Evolutionary conservation across 768 basidiomycete genomes (phyloP), one percentile per base, ranked within the genome.

Genomic region (Agaricus sinodeliciosus): DNA sequence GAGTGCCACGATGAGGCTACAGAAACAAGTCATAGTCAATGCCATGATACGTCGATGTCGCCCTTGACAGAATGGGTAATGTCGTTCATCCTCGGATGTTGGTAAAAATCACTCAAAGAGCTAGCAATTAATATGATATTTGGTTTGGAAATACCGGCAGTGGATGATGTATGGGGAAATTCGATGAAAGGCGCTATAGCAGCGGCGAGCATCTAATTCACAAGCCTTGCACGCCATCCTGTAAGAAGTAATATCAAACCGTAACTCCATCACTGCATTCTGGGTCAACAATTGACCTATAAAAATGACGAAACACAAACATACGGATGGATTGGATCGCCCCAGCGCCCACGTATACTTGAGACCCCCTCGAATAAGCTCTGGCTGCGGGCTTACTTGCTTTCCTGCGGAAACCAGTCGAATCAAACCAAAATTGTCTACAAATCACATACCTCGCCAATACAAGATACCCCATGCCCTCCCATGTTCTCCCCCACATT

Each of bases 401-500:
- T 80, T 77, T 43, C 86, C 87, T 89, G 56, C 2, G 43, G 28
- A 49, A 41, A 49, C 13, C 54, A 49, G 36, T 43, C 40, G n/a
- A n/a, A 43, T 53, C 31, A 48, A 36, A 8, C 40, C 28, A 56
- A 28, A 34, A 36, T 45, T n/a, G 11, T 18, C 22, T 18, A 36
- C 42, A 26, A 25, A n/a, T 19, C 43, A 69, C 81, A 54, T 48
- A 90, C 90, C 88, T 72, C 76, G 81, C 88, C 90, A 93, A 51
- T 82, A 75, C 4, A 92, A 69, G 55, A 73, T 72, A 6, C 90
- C 90, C 91, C 91, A 93, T 15, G 80, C 90, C 65, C 84, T 90
- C 2, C 90, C 90, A 59, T 90, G 86, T 25, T 66, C 72, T 25
- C 89, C 89, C 58, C 83, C 82, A 40, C 72, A 71, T 66, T 91